Percentiles rank a stretch among this genome's conserved stretches.
Conservation (phyloP, 345 rosid species). For the Aethionema arabicum region DNA sequence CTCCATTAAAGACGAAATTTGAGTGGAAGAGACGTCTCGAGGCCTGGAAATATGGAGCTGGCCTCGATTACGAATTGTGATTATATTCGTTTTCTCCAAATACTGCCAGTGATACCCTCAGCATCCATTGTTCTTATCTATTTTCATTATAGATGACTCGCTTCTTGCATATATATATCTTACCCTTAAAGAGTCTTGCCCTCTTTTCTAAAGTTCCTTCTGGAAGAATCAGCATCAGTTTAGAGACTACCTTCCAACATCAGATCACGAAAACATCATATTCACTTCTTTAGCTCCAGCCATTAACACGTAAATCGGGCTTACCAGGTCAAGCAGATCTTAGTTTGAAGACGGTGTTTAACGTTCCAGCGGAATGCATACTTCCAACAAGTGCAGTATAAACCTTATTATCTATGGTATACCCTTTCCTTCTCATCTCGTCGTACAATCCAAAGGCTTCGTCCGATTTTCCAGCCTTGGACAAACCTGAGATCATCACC, state of each 20-base stretch:
- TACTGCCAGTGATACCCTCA: slow-evolving; percentile 4
- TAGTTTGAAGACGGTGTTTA: slow-evolving; percentile 7
- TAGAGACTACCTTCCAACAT: too few relatives aligned
- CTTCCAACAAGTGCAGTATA: slow-evolving; percentile 71
- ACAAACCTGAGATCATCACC: slow-evolving; percentile 63
- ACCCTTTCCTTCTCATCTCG: slow-evolving; percentile 62
- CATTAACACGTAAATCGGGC: neutral
- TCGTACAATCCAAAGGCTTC: slow-evolving; percentile 76
- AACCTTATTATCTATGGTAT: slow-evolving; percentile 61
- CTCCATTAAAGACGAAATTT: slow-evolving; percentile 56
- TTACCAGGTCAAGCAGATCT: neutral
- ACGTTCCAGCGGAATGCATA: slow-evolving; percentile 46
- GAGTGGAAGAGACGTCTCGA: slow-evolving; percentile 74
- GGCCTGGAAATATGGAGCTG: slow-evolving; percentile 91
- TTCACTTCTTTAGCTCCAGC: neutral
- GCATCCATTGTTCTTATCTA: neutral
- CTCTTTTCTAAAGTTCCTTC: too few relatives aligned
- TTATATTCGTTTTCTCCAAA: slow-evolving; percentile 1
- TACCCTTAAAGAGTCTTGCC: too few relatives aligned
- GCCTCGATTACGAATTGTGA: slow-evolving; percentile 77
- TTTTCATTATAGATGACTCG: too few relatives aligned
- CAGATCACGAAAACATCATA: too few relatives aligned
- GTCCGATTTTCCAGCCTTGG: slow-evolving; percentile 71
- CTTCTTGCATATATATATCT: too few relatives aligned
- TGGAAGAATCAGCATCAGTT: too few relatives aligned